Evolutionary conservation across 2,329 filamentous ascomycete genomes (phyloP), one percentile per base, ranked within the genome.

Genomic region (Verruconis gallopava): DNA sequence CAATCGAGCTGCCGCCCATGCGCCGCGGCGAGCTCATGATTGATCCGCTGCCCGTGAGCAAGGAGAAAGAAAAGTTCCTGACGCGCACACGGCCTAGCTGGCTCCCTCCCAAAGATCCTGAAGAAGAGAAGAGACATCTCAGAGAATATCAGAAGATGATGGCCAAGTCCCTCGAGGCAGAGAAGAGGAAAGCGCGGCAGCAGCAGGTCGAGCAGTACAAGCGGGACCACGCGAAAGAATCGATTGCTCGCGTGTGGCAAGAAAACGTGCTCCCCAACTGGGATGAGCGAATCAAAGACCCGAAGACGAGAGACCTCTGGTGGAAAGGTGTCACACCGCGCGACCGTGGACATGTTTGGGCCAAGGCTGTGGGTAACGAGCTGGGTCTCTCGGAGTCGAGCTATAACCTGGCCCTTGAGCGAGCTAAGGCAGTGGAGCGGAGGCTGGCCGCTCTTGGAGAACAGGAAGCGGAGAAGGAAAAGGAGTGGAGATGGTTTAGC

Each of bases 101-200:
- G 85, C 66, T 91, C 2, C 84, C 85, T 1, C 84, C 84, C 1
- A 91, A 91, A 62, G 79, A 91, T 49, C 88, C 85, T 2, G 82
- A 82, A 42, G 91, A 98, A 60, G 91, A 98, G 64, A 83, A 76
- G 57, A 80, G 79, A 50, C 91, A 98, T 60, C 58, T 98, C 49
- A 86, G 75, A 53, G 78, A 91, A 56, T 91, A 88, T 55, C 79
- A 88, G 61, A 77, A 72, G 58, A 88, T 91, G 81, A 84, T 89
- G 79, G 52, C 73, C 64, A 48, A 69, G 35, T 70, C 74, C 20
- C 65, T 71, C 32, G 74, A 77, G 61, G 9, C 51, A 61, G 71
- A 75, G 46, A 72, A 68, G 52, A 65, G 66, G 43, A 65, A 63
- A 46, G 62, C 61, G 5, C 59, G 66, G 5, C 64, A 65, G 49